These are phyloP conservation scores for Lichtheimia corymbifera DNA, from an alignment of 371 early-diverging fungal genomes.

Conservation along the genomic window DNA sequence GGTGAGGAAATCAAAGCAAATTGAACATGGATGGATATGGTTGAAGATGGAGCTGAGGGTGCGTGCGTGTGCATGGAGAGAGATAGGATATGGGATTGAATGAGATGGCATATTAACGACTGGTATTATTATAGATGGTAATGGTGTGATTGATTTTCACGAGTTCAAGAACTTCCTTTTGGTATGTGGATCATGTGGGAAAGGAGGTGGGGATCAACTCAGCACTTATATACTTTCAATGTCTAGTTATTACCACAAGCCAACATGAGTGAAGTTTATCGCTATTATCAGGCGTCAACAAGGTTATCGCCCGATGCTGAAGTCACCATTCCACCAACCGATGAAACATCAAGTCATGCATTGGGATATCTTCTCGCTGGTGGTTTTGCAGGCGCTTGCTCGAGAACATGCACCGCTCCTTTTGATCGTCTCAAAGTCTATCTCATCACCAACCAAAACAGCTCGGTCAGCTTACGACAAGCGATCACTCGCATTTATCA, in stretches of 20 bases:
- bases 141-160: constrained; percentile 65
- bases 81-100: neutral
- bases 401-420: constrained; percentile 81
- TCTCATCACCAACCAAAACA: constrained; percentile 59
- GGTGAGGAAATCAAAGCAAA: neutral
- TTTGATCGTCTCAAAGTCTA: constrained; percentile 82
- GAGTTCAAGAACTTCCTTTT: constrained; percentile 75
- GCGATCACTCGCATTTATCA: constrained; percentile 59
- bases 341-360: constrained; percentile 44
- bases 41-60: too few relatives aligned
- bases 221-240: neutral
- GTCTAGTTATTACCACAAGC: constrained; percentile 33
- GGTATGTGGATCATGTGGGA: constrained; percentile 31
- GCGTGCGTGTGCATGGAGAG: too few relatives aligned
- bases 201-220: neutral
- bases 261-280: constrained; percentile 59
- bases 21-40: neutral
- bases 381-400: constrained; percentile 79
- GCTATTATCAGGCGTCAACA: constrained; percentile 63
- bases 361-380: constrained; percentile 74
- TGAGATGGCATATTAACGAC: neutral
- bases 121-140: constrained; percentile 34
- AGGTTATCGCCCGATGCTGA: constrained; percentile 71
- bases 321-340: constrained; percentile 62
- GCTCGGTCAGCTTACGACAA: constrained; percentile 13